These are phyloP conservation scores for Dictyostelium discoideum DNA, from an alignment of 78 protist species.

Conservation along the genomic window DNA sequence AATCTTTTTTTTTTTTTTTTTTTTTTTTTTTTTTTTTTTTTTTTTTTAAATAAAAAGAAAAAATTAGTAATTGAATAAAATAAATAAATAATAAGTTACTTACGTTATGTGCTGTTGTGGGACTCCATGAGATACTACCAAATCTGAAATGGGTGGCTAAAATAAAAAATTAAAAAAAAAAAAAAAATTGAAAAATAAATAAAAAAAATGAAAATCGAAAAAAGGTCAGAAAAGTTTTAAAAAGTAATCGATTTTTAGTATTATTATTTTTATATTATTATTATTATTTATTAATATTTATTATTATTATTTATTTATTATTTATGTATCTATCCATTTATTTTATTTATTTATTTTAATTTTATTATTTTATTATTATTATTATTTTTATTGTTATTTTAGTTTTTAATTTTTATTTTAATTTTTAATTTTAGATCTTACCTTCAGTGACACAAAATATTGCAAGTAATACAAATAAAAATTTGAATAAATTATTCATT, in stretches of 20 bases:
- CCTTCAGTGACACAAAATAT: background rate
- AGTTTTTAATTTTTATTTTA: too few relatives aligned
- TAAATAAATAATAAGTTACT: background rate
- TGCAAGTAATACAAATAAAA: background rate
- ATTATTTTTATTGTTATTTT: too few relatives aligned
- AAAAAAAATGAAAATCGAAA: background rate
- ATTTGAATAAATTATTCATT: slow-evolving; percentile 4
- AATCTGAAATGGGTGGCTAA: slow-evolving; percentile 25
- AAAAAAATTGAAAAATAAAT: background rate
- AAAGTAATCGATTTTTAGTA: too few relatives aligned
- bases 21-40: too few relatives aligned
- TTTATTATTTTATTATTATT: too few relatives aligned
- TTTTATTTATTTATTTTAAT: background rate
- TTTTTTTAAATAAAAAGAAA: background rate
- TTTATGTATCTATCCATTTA: background rate
- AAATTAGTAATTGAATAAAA: background rate
- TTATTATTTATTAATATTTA: too few relatives aligned
- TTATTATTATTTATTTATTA: background rate
- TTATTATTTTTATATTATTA: too few relatives aligned
- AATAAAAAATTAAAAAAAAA: background rate
- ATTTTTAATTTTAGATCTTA: background rate
- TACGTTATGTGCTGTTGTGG: background rate
- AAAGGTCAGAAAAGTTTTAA: too few relatives aligned
- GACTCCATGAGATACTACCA: slow-evolving; percentile 30
- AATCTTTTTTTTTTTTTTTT: background rate